Conservation (phyloP, 1,139 yeast genomes). For the Saccharomyces uvarum region DNA sequence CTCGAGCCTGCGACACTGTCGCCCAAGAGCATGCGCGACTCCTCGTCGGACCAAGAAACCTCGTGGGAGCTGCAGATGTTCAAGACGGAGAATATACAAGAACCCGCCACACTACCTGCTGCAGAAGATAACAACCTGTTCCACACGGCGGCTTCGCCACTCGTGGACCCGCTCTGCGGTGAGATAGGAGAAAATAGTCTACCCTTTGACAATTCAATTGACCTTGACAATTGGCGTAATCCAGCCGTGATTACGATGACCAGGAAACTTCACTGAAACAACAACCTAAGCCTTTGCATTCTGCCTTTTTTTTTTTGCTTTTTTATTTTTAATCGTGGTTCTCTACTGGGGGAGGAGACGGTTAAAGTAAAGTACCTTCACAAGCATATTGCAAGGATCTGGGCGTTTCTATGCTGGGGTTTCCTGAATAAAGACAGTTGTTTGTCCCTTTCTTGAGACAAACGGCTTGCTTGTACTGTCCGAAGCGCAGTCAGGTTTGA, state of each 20-base stretch:
- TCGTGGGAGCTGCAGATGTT: constrained; percentile 1
- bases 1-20: background rate
- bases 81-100: background rate
- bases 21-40: background rate
- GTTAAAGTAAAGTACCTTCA: background rate
- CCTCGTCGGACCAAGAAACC: background rate
- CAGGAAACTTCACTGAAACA: constrained; percentile 3
- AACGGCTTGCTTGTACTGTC: constrained; percentile 16
- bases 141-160: background rate
- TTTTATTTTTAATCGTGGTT: background rate
- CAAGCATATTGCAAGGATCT: background rate
- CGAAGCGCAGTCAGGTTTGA: constrained; percentile 32
- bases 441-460: background rate
- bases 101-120: background rate
- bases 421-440: background rate
- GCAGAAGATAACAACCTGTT: background rate
- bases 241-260: constrained; percentile 35
- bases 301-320: background rate
- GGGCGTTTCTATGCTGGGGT: background rate
- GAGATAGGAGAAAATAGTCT: background rate
- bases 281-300: background rate
- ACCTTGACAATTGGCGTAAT: constrained; percentile 38
- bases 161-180: background rate
- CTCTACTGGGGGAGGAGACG: background rate
- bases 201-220: constrained; percentile 21